Base-by-base conservation (phyloP, 2,329 filamentous ascomycete genomes). In the Penicillium sp. region DNA sequence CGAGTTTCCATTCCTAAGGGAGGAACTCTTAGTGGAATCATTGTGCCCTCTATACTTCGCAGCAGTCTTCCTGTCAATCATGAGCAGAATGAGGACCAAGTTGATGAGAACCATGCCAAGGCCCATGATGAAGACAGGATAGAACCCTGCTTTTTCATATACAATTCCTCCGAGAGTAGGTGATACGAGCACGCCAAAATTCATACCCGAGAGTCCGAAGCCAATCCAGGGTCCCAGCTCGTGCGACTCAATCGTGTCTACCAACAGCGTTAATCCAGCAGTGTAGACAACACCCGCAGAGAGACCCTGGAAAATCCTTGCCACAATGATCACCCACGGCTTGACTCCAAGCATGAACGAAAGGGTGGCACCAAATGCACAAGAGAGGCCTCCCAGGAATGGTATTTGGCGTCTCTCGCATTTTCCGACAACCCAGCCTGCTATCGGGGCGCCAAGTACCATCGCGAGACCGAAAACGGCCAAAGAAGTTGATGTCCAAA, bases 241-340 rank as follows among this genome's bases (percentile, higher is more conserved):
- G 40, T 56, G 48, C 25, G 48, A 56, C 53, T 56, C 53, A 16
- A 56, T 56, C 34, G 53, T 46, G n/a, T 56, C 48, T 16, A 56
- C 53, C 25, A 56, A 27, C 53, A 56, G 53, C 40, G 53, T 56
- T 36, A 56, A 31, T 10, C 53, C 53, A 10, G 53, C 53, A 40
- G 48, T 56, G 5, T 56, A 56, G 11, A 52, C 41, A 21, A 56
- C 48, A 1, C 48, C 34, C 15, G 53, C 53, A 27, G 53, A 52
- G 15, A 56, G 41, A 40, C 53, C 53, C 19, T 56, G 48, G 21
- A 56, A 41, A 19, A 52, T 34, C n/a, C 53, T 56, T 27, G 48
- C 53, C 19, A 56, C 34, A 5, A 56, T 52, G 3, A 56, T 56
- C n/a, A 56, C 29, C 53, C 48, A 56, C 16, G 40, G 48, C 25